These are phyloP conservation scores for Pseudisothecium myosuroides DNA, from an alignment of 225 moss, liverwort and hornwort genomes.

Conservation along the genomic window DNA sequence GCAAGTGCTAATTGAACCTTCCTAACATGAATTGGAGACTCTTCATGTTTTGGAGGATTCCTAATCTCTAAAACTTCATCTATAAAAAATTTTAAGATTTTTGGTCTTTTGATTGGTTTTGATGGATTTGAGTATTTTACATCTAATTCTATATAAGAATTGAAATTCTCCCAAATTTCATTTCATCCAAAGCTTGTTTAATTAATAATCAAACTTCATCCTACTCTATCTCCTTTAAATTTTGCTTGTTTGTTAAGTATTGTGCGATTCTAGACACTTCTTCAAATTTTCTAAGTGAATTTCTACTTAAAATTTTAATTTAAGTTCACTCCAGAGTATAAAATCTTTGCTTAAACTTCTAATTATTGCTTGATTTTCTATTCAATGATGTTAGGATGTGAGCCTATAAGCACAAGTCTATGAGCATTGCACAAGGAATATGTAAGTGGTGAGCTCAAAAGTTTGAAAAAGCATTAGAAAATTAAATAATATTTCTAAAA, in stretches of 20 bases:
- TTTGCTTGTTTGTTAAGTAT: background rate
- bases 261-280: fast-evolving
- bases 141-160: background rate
- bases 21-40: background rate
- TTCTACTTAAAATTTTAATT: no score
- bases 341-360: no score
- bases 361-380: no score
- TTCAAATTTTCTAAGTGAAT: background rate
- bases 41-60: background rate
- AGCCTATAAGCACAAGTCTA: no score
- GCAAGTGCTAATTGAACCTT: background rate
- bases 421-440: fast-evolving
- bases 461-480: no score
- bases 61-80: no score
- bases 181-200: background rate
- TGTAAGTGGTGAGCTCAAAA: no score
- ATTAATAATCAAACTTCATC: background rate
- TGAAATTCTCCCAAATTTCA: background rate
- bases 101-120: background rate
- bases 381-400: no score
- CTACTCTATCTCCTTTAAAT: background rate
- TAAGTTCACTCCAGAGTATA: fast-evolving
- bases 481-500: no score
- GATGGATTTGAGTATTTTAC: background rate
- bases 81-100: background rate